A percentile compares a stretch with the other conserved stretches of the same genome.
These are phyloP conservation scores for Filosporella fistucella DNA, from an alignment of 495 filamentous ascomycete genomes.

Conservation along the genomic window DNA sequence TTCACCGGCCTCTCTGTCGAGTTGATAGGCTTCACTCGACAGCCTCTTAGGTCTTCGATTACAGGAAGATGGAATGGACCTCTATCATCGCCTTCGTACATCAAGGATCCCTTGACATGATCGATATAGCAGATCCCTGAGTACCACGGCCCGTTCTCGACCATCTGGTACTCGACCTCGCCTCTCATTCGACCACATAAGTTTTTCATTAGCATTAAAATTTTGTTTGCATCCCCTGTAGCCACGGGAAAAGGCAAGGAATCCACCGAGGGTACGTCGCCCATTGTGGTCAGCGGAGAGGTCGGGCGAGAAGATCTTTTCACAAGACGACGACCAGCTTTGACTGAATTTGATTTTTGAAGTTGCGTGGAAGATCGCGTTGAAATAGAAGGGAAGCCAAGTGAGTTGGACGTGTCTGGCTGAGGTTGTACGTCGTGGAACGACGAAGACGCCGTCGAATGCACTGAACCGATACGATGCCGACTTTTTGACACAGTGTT, in stretches of 20 bases:
- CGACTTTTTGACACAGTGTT: slow-evolving; percentile 33
- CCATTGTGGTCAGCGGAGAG: slow-evolving; percentile 37
- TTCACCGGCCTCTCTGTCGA: slow-evolving; percentile 57
- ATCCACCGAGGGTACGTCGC: slow-evolving; percentile 41
- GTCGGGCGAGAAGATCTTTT: slow-evolving; percentile 44
- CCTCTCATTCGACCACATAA: slow-evolving; percentile 68
- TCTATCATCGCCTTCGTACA: slow-evolving; percentile 53
- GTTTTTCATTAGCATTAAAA: slow-evolving; percentile 63
- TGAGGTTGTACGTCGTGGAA: slow-evolving; percentile 35
- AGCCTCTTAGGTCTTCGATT: slow-evolving; percentile 82
- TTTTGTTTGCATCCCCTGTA: slow-evolving; percentile 56
- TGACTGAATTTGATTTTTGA: slow-evolving; percentile 32
- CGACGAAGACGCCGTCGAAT: slow-evolving; percentile 28
- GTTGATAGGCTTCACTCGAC: slow-evolving; percentile 67
- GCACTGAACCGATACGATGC: slow-evolving; percentile 50
- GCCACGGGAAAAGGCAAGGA: slow-evolving; percentile 51
- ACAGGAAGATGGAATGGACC: slow-evolving; percentile 43
- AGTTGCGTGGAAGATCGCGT: slow-evolving; percentile 29
- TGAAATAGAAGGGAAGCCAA: slow-evolving; percentile 28
- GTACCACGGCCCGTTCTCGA: slow-evolving; percentile 51
- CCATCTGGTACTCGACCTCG: slow-evolving; percentile 58
- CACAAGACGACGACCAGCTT: slow-evolving; percentile 37
- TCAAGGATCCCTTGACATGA: slow-evolving; percentile 57
- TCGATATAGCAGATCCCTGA: slow-evolving; percentile 62
- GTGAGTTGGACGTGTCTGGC: slow-evolving; percentile 32